Conservation (phyloP, 768 basidiomycete species). For the Leccinum truebloodii region DNA sequence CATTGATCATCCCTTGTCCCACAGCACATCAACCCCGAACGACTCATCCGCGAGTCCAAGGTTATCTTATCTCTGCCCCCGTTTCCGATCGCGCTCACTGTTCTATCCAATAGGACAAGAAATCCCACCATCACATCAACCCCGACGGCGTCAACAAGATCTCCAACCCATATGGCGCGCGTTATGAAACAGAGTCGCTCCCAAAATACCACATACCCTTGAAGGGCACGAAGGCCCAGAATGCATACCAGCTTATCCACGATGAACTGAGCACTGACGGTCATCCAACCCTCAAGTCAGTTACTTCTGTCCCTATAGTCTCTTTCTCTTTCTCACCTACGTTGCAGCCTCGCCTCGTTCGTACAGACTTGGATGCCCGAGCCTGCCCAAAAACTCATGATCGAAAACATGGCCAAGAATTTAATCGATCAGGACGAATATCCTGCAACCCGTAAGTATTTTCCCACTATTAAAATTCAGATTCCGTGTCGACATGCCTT, state of each 20-base stretch:
- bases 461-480: background rate
- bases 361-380: constrained; percentile 67
- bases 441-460: constrained; percentile 49
- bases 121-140: constrained; percentile 37
- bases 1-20: background rate
- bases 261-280: constrained; percentile 64
- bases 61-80: constrained; percentile 32
- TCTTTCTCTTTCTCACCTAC: constrained; percentile 4
- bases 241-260: constrained; percentile 57
- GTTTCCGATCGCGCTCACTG: background rate
- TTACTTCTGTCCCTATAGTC: background rate
- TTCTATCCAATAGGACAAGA: constrained; percentile 46
- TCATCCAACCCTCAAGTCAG: constrained; percentile 50
- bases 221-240: constrained; percentile 57
- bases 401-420: constrained; percentile 68
- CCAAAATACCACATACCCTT: constrained; percentile 69
- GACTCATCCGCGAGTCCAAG: constrained; percentile 57
- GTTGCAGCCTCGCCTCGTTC: constrained; percentile 54
- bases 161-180: constrained; percentile 54
- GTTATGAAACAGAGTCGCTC: constrained; percentile 65
- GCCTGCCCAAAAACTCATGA: constrained; percentile 53
- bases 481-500: background rate
- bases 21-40: constrained; percentile 69
- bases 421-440: constrained; percentile 73
- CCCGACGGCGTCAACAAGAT: constrained; percentile 34